Percentiles rank a stretch among this genome's conserved stretches.
phyloP scores from a whole-genome alignment of 1,284 basidiomycete species.

The Tetrapyrgos nigripes region DNA sequence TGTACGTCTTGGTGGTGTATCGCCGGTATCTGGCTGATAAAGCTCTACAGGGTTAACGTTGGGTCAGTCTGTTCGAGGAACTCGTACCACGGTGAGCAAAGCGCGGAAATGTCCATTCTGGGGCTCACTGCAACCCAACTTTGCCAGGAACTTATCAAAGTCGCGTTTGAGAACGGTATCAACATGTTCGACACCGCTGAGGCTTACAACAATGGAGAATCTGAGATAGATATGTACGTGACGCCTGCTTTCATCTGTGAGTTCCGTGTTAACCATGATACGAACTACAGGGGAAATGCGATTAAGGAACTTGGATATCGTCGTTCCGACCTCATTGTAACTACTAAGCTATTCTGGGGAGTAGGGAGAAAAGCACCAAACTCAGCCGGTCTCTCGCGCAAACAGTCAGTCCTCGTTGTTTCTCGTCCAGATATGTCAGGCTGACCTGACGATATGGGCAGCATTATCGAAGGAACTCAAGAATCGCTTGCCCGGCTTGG shows the following conservation, averaged over 20 bases:
- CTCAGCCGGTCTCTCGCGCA: constrained; percentile 68
- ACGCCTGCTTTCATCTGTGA: not conserved
- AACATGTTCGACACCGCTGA: constrained; percentile 69
- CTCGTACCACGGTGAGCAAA: constrained; percentile 27
- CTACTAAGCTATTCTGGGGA: constrained; percentile 73
- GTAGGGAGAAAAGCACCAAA: constrained; percentile 60
- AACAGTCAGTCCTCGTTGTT: no score
- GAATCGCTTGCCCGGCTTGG: constrained; percentile 73
- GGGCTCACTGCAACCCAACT: not conserved
- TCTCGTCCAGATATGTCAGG: constrained; percentile 65
- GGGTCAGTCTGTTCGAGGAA: constrained; percentile 69
- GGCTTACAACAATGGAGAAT: constrained; percentile 73
- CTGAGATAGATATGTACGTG: constrained; percentile 69
- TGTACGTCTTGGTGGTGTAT: constrained; percentile 52
- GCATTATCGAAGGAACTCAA: constrained; percentile 80
- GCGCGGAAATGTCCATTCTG: not conserved
- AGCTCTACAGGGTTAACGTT: constrained; percentile 63
- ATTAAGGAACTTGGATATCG: constrained; percentile 78
- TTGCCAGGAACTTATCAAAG: constrained; percentile 63
- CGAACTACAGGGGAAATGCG: constrained; percentile 66
- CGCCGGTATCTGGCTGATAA: not conserved
- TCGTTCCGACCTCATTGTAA: constrained; percentile 75
- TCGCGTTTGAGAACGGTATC: no score
- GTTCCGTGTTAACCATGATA: not conserved
- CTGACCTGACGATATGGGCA: constrained; percentile 66